A percentile compares a stretch with the other conserved stretches of the same genome.
phyloP scores from a whole-genome alignment of 192 early-diverging fungal genomes.

The Linnemannia exigua region DNA sequence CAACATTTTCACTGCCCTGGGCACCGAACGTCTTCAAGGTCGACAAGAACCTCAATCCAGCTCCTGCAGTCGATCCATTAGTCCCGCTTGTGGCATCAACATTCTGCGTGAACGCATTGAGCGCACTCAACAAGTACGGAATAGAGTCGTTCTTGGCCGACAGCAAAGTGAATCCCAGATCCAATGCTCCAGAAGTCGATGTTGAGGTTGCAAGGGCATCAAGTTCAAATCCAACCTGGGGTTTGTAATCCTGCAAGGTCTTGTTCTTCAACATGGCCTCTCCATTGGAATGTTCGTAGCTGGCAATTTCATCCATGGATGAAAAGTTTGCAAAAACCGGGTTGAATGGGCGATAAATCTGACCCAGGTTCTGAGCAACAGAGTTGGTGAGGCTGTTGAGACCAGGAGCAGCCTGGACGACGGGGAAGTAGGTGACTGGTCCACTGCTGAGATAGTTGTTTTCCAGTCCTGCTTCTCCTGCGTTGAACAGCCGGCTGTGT shows the following conservation, averaged over 20 bases:
- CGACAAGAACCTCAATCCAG: constrained; percentile 27
- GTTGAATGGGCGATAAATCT: constrained; percentile 21
- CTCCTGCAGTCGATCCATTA: constrained; percentile 19
- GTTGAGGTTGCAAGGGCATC: constrained; percentile 29
- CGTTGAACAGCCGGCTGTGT: constrained; percentile 23
- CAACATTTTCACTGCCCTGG: constrained; percentile 49
- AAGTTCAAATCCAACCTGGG: constrained; percentile 47
- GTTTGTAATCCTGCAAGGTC: constrained; percentile 32
- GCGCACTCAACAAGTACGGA: constrained; percentile 36
- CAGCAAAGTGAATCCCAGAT: constrained; percentile 46
- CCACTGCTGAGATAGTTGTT: not conserved
- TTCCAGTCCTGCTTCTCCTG: constrained; percentile 25
- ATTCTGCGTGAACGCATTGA: constrained; percentile 42
- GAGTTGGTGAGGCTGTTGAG: constrained; percentile 39
- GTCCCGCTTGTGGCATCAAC: constrained; percentile 35
- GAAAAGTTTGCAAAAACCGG: constrained; percentile 42
- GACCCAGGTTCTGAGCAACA: constrained; percentile 9
- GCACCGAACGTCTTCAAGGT: constrained; percentile 45
- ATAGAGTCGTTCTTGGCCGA: constrained; percentile 31
- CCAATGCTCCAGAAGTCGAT: constrained; percentile 24
- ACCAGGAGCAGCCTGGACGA: constrained; percentile 25
- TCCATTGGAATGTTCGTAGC: constrained; percentile 48
- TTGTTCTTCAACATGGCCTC: constrained; percentile 52
- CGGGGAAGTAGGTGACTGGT: constrained; percentile 34
- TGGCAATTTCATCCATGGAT: constrained; percentile 41